A percentile compares a stretch with the other conserved stretches of the same genome.
phyloP scores from a whole-genome alignment of 2,329 filamentous ascomycete genomes.

The Colletotrichum eremochloae region DNA sequence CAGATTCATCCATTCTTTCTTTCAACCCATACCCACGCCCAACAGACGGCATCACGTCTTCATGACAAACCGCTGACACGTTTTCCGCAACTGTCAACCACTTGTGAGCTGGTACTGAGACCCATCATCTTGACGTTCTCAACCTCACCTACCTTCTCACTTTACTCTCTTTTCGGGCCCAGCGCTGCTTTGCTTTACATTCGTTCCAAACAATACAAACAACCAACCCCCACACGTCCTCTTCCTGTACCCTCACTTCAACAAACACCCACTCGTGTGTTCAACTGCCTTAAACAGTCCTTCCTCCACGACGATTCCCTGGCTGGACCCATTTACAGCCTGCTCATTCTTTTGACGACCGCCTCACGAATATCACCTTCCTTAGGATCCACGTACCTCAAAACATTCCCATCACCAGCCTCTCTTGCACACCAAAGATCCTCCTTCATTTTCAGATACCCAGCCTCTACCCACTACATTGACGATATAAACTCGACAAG shows the following conservation, averaged over 20 bases:
- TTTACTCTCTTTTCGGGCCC: conserved; percentile 40
- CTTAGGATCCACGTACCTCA: conserved; percentile 7
- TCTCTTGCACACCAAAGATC: conserved; percentile 1
- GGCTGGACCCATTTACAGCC: conserved; percentile 29
- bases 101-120: conserved; percentile 40
- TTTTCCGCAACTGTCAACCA: conserved; percentile 20
- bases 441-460: conserved; percentile 32
- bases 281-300: conserved; percentile 7
- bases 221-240: conserved; percentile 2
- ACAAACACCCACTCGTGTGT: neutral
- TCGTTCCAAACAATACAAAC: conserved; percentile 32
- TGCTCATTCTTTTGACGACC: conserved; percentile 40
- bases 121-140: conserved; percentile 20
- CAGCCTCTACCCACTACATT: conserved; percentile 26
- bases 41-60: conserved; percentile 21
- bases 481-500: conserved; percentile 21
- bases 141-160: conserved; percentile 39
- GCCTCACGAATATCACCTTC: conserved; percentile 16
- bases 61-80: conserved; percentile 24
- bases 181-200: conserved; percentile 37
- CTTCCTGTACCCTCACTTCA: neutral
- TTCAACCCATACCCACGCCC: neutral
- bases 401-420: conserved; percentile 27
- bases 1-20: conserved; percentile 44
- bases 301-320: conserved; percentile 21